Conservation (phyloP, 306 rosid species). For the Rosa persica region DNA sequence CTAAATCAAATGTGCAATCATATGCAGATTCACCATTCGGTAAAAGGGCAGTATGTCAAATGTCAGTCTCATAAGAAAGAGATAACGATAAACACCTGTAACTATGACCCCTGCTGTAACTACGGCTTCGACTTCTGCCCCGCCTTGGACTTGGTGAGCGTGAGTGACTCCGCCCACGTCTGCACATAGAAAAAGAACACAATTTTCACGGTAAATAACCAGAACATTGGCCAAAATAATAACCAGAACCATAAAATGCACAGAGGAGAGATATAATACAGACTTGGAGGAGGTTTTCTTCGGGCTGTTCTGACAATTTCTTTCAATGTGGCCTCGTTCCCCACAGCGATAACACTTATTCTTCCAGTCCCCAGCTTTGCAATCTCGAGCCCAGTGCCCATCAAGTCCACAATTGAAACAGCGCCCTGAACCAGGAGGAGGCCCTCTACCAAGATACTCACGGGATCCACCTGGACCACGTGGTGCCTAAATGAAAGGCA, state of each 20-base stretch:
- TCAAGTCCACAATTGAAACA: conserved; percentile 59
- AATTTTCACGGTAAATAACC: background rate
- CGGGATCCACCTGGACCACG: conserved; percentile 54
- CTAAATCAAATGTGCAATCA: background rate
- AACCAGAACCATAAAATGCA: background rate
- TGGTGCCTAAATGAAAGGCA: conserved; percentile 35
- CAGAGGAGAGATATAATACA: background rate
- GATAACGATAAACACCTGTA: conserved; percentile 36
- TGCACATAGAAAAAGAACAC: background rate
- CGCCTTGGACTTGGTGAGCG: conserved; percentile 47
- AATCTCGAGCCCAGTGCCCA: conserved; percentile 60
- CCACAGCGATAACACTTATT: conserved; percentile 58
- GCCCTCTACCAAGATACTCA: conserved; percentile 50
- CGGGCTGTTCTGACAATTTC: conserved; percentile 55
- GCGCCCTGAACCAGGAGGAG: conserved; percentile 57
- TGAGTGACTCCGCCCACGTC: conserved; percentile 43
- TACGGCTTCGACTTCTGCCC: conserved; percentile 56
- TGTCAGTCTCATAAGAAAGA: background rate
- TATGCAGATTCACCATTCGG: background rate
- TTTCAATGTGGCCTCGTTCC: conserved; percentile 54
- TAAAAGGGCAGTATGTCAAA: background rate
- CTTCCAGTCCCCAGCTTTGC: conserved; percentile 62
- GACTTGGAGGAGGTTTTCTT: conserved; percentile 37
- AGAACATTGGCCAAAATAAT: background rate
- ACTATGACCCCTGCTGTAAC: conserved; percentile 58